Evolutionary conservation across 495 filamentous ascomycete genomes (phyloP).

Genomic region (Lophiostoma macrostomum): DNA sequence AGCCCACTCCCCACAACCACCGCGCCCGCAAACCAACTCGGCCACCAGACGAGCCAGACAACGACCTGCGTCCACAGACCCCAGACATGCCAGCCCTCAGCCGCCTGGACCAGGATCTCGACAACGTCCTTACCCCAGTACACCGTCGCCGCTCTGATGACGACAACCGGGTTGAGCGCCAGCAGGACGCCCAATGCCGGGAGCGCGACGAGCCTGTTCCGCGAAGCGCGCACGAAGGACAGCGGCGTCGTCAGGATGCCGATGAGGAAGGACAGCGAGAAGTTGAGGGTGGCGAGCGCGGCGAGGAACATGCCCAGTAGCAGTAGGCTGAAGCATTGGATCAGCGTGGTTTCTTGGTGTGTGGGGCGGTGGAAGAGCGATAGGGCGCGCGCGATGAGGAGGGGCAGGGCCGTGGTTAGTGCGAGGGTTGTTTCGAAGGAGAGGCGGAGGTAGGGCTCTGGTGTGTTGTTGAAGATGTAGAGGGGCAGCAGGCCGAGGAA

Average conservation of each 20-base stretch:
- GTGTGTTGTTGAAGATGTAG: slow-evolving; percentile 77
- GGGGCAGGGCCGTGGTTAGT: slow-evolving; percentile 58
- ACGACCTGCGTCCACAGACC: slow-evolving; percentile 87
- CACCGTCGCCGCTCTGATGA: slow-evolving; percentile 49
- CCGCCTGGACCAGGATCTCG: slow-evolving; percentile 66
- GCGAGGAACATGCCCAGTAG: slow-evolving; percentile 87
- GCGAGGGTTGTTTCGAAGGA: slow-evolving; percentile 58
- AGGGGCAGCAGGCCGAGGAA: slow-evolving; percentile 79
- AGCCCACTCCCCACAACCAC: slow-evolving; percentile 44
- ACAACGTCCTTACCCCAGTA: slow-evolving; percentile 53
- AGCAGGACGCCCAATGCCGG: slow-evolving; percentile 15
- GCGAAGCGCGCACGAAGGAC: slow-evolving; percentile 55
- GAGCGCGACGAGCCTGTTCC: slow-evolving; percentile 1
- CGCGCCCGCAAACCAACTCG: slow-evolving; percentile 76
- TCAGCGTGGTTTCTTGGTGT: slow-evolving; percentile 67
- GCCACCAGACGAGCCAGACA: slow-evolving; percentile 99
- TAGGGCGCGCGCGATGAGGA: slow-evolving; percentile 53
- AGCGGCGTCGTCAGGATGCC: slow-evolving; percentile 75
- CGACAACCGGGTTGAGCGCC: slow-evolving; percentile 63
- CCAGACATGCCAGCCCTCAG: slow-evolving; percentile 87
- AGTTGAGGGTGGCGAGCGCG: slow-evolving; percentile 92
- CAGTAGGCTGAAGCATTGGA: slow-evolving; percentile 88
- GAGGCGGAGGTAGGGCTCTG: slow-evolving; percentile 57
- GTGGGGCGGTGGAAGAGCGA: slow-evolving; percentile 51
- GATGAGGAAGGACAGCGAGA: slow-evolving; percentile 82